Evolutionary conservation across 345 rosid species (phyloP).

Genomic region (Gossypium longicalyx): DNA sequence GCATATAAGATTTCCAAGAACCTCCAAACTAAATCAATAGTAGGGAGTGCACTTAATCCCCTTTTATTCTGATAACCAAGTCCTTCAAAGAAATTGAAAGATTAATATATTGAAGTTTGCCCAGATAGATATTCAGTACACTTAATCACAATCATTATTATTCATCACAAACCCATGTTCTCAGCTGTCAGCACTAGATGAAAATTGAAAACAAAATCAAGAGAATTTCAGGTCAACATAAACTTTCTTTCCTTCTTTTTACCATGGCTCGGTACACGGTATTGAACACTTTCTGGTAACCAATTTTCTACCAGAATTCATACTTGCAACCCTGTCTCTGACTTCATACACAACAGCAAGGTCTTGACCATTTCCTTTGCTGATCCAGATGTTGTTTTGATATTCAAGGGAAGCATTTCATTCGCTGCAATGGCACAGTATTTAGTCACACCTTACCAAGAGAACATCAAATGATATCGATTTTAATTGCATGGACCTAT

Average conservation of each 20-base stretch:
- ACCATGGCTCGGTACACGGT: background rate
- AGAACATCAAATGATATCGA: constrained; percentile 4
- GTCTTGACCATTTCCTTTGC: constrained; percentile 11
- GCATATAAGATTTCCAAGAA: background rate
- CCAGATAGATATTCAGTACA: background rate
- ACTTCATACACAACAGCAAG: background rate
- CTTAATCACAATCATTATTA: background rate
- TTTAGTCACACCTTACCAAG: background rate
- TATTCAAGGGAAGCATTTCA: constrained; percentile 90
- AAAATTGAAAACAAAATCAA: background rate
- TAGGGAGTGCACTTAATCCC: background rate
- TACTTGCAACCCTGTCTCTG: background rate
- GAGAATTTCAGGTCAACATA: background rate
- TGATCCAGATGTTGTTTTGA: constrained; percentile 12
- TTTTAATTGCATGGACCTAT: constrained; percentile 16
- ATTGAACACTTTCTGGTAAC: background rate
- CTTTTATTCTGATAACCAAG: background rate
- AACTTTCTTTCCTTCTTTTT: background rate
- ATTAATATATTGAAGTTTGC: background rate
- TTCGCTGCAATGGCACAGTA: constrained; percentile 59
- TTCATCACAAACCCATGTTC: background rate
- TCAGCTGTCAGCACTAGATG: background rate
- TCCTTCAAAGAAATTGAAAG: background rate
- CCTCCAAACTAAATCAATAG: background rate
- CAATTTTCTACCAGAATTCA: constrained; percentile 5